A percentile compares a stretch with the other conserved stretches of the same genome.
Evolutionary conservation across 768 basidiomycete species (phyloP).

Genomic region (Hericium coralloides): DNA sequence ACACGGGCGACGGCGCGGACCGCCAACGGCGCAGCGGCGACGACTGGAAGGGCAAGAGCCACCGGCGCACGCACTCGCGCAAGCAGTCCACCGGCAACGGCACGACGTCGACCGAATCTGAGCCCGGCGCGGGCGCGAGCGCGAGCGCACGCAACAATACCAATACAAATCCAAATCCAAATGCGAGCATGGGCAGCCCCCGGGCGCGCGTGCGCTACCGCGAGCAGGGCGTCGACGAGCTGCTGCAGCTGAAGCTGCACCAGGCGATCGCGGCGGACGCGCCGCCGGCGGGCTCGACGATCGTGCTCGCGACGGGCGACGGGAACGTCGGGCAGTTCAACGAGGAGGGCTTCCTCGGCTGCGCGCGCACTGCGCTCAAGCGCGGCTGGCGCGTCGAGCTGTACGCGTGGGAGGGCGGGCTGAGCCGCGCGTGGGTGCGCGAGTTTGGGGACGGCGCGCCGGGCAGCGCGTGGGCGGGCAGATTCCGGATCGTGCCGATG

Average conservation of each 20-base stretch:
- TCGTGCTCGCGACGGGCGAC: conserved; percentile 91
- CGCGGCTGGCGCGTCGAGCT: conserved; percentile 94
- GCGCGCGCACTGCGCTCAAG: conserved; percentile 76
- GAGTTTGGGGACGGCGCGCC: conserved; percentile 43
- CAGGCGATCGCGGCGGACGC: conserved; percentile 72
- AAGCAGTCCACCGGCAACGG: conserved; percentile 8
- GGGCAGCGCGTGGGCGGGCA: conserved; percentile 14
- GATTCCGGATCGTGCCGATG: conserved; percentile 26
- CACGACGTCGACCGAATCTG: conserved; percentile 24
- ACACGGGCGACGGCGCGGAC: conserved; percentile 55
- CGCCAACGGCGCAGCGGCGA: conserved; percentile 28
- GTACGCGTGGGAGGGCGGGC: conserved; percentile 82
- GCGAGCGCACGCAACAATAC: conserved; percentile 10
- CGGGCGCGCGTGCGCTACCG: conserved; percentile 50
- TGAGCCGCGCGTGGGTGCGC: conserved; percentile 70
- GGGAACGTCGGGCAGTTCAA: conserved; percentile 89
- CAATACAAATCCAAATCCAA: not conserved
- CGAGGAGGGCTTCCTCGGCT: conserved; percentile 87
- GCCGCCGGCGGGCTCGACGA: conserved; percentile 58
- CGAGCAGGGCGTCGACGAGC: conserved; percentile 93
- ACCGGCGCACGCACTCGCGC: conserved; percentile 13
- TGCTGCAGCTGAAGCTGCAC: conserved; percentile 86
- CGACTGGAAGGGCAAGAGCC: conserved; percentile 4
- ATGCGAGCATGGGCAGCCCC: conserved; percentile 13
- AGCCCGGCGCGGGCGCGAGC: conserved; percentile 16